Percentiles rank a stretch among this genome's conserved stretches.
Evolutionary conservation across 164 flowering plant species (phyloP).

Genomic region (Kalanchoe fedtschenkoi): DNA sequence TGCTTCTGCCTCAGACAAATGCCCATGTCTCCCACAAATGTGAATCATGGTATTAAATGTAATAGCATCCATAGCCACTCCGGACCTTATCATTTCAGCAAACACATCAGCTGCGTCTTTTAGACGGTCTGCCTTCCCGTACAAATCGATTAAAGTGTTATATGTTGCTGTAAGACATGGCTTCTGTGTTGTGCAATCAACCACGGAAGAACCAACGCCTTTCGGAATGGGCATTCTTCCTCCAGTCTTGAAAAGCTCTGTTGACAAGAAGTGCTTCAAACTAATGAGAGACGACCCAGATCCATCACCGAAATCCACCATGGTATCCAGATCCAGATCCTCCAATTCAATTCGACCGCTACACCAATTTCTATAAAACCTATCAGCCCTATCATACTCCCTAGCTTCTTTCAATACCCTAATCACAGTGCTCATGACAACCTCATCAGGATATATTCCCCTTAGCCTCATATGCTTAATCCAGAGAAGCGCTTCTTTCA

Average conservation of each 20-base stretch:
- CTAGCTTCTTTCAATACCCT: constrained; percentile 63
- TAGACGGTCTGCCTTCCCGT: constrained; percentile 82
- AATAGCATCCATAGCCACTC: constrained; percentile 62
- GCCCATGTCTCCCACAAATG: constrained; percentile 71
- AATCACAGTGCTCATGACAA: constrained; percentile 73
- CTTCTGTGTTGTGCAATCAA: constrained; percentile 21
- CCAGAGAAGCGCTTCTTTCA: constrained; percentile 78
- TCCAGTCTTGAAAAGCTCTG: constrained; percentile 77
- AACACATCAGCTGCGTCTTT: constrained; percentile 69
- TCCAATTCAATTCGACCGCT: constrained; percentile 41
- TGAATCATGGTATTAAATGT: constrained; percentile 91
- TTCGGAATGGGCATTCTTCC: constrained; percentile 32
- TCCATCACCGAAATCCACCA: constrained; percentile 17
- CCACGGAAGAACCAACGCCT: constrained; percentile 9
- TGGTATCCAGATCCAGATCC: constrained; percentile 43
- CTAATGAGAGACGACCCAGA: constrained; percentile 27
- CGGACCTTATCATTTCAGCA: constrained; percentile 68
- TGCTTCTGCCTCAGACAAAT: constrained; percentile 62
- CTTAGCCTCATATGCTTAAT: constrained; percentile 71
- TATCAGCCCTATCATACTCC: constrained; percentile 61
- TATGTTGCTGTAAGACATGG: constrained; percentile 65
- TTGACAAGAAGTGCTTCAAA: constrained; percentile 61
- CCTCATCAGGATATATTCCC: constrained; percentile 80
- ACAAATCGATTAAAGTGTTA: constrained; percentile 78
- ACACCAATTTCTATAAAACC: constrained; percentile 74